Conservation (phyloP, 73 alveolate genomes). For the Paramecium primaurelia region DNA sequence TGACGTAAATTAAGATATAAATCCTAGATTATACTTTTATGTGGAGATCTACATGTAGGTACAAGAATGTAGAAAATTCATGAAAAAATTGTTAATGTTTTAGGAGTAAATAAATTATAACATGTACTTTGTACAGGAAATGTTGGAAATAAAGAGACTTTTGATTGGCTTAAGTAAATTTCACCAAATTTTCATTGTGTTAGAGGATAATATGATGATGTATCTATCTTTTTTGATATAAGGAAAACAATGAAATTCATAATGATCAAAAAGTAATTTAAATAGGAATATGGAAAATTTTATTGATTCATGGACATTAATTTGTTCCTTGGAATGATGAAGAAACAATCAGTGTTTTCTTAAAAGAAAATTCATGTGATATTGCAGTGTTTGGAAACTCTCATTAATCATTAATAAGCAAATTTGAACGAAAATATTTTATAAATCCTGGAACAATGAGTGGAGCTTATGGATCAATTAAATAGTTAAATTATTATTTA, state of each 20-base stretch:
- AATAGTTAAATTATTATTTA: slow-evolving; percentile 25
- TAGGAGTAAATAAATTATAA: slow-evolving; percentile 82
- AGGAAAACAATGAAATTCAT: slow-evolving; percentile 73
- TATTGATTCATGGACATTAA: slow-evolving; percentile 93
- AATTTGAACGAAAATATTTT: slow-evolving; percentile 94
- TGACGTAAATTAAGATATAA: background rate
- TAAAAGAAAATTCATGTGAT: slow-evolving; percentile 91
- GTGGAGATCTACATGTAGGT: slow-evolving; percentile 89
- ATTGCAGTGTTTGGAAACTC: slow-evolving; percentile 91
- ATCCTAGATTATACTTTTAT: slow-evolving; percentile 77
- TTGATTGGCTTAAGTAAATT: slow-evolving; percentile 83
- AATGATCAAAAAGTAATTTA: slow-evolving; percentile 70
- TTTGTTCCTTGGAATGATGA: slow-evolving; percentile 98
- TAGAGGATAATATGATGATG: slow-evolving; percentile 92
- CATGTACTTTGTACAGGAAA: slow-evolving; percentile 94
- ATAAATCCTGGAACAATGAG: slow-evolving; percentile 96
- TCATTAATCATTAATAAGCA: slow-evolving; percentile 81
- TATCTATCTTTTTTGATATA: background rate
- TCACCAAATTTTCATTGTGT: slow-evolving; percentile 79
- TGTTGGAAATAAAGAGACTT: slow-evolving; percentile 89
- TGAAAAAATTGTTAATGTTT: slow-evolving; percentile 78
- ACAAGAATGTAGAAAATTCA: slow-evolving; percentile 83
- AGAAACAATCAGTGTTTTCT: slow-evolving; percentile 84
- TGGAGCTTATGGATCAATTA: slow-evolving; percentile 84
- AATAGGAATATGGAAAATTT: slow-evolving; percentile 91